phyloP scores from a whole-genome alignment of 1,139 yeast species.

The Geotrichum histeridarum region DNA sequence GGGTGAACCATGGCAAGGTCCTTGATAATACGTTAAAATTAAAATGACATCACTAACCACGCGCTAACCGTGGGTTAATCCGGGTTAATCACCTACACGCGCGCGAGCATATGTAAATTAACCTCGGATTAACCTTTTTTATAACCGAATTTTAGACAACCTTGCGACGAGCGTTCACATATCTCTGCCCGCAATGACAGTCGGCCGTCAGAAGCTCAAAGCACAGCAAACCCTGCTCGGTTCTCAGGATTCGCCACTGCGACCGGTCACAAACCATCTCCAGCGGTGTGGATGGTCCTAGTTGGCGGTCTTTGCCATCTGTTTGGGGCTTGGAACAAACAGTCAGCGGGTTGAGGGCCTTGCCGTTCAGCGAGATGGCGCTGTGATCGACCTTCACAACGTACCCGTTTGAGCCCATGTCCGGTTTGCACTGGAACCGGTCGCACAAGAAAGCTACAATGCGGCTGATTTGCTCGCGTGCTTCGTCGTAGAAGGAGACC shows the following conservation, averaged over 20 bases:
- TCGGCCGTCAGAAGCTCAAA: conserved; percentile 14
- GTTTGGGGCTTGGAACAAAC: neutral
- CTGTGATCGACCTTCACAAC: conserved; percentile 10
- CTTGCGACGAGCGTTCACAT: conserved; percentile 7
- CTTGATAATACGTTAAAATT: too few species aligned
- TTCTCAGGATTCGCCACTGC: conserved; percentile 11
- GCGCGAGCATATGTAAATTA: too few species aligned
- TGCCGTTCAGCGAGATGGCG: conserved; percentile 9
- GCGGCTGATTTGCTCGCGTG: conserved; percentile 6
- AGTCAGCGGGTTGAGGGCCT: conserved; percentile 6
- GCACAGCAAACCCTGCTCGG: neutral
- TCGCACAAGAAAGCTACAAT: conserved; percentile 2
- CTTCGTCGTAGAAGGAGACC: conserved; percentile 16
- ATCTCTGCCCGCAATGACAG: conserved; percentile 16
- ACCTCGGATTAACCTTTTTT: too few species aligned
- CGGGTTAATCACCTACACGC: too few species aligned
- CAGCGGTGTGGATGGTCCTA: conserved; percentile 16
- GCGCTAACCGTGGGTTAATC: too few species aligned
- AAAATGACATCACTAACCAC: too few species aligned
- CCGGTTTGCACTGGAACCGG: neutral
- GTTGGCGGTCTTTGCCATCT: conserved; percentile 11
- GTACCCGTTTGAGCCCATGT: conserved; percentile 12
- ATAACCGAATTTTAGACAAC: neutral
- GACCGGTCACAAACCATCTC: conserved; percentile 13
- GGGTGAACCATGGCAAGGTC: too few species aligned